Evolutionary conservation across 2,329 filamentous ascomycete species (phyloP), one percentile per base, ranked within the genome.

Genomic region (Emmonsiellopsis sp.): DNA sequence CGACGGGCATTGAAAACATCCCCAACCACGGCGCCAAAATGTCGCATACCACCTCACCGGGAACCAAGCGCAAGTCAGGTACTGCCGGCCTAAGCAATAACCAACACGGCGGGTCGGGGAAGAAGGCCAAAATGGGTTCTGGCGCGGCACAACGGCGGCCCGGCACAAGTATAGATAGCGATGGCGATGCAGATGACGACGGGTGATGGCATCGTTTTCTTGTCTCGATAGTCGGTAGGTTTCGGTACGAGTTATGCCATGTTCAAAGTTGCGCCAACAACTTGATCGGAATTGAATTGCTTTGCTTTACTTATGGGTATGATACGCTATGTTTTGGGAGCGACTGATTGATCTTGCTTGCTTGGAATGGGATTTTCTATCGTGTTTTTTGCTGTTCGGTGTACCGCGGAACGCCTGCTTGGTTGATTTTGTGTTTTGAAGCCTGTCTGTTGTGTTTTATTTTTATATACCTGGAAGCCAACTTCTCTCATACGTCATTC

Each of bases 121-220:
- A 81, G 67, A 81, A 79, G 64, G 68, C 68, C 56, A 81, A 79
- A 67, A 68, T 69, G 5, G 65, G 63, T 32, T 65, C 60, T 30
- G 59, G 63, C 8, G 16, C 47, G 6, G 46, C 30, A 7, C 46
- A 48, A 35, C 64, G 57, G 48, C 65, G 72, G 55, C 63, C 69
- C 20, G 77, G 72, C 57, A 73, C 72, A 16, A 78, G 73, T 32
- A 78, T 80, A 51, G 76, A 77, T 52, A 77, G 77, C 48, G 77
- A 80, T 54, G 74, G 76, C 52, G 77, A 79, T 61, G 77, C 76
- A 37, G 78, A 78, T 59, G 77, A 76, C 51, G 76, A 79, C 56
- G 77, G 70, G 57, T 73, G 60, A 69, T 46, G 37, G 52, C 43
- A 43, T 51, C 46, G 47, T 54, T 58, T 54, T 50, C 58, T 54